Evolutionary conservation across 2,329 filamentous ascomycete species (phyloP).

Genomic region (Colletotrichum euphorbiae): DNA sequence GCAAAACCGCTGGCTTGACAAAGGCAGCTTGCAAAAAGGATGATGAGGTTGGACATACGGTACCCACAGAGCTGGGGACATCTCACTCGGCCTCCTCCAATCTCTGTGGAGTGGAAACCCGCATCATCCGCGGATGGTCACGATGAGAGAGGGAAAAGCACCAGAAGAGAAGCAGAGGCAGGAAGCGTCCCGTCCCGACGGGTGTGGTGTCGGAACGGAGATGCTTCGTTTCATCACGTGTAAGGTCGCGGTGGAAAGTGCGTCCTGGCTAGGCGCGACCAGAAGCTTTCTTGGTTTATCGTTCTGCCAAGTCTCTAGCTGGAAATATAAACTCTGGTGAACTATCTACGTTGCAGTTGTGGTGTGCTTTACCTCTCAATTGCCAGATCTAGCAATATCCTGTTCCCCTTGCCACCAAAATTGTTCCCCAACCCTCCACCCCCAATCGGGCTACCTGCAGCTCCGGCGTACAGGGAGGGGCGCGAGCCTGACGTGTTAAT

Average conservation of each 20-base stretch:
- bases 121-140: neutral
- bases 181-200: neutral
- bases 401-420: neutral
- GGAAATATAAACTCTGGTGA: constrained; percentile 18
- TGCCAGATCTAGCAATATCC: neutral
- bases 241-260: constrained; percentile 12
- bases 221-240: constrained; percentile 16
- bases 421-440: no score
- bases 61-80: neutral
- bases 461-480: neutral
- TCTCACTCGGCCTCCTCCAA: neutral
- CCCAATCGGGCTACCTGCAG: constrained; percentile 7
- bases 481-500: neutral
- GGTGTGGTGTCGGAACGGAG: neutral
- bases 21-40: constrained; percentile 24
- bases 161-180: neutral
- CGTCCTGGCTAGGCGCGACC: constrained; percentile 4
- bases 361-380: no score
- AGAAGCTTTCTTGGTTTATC: constrained; percentile 18
- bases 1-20: constrained; percentile 24
- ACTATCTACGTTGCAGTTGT: neutral
- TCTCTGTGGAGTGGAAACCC: neutral
- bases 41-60: neutral
- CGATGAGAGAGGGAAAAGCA: neutral
- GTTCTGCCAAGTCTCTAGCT: constrained; percentile 19